Base-by-base conservation (phyloP, 352 stramenopile genomes). In the Pythium phragmiticola region DNA sequence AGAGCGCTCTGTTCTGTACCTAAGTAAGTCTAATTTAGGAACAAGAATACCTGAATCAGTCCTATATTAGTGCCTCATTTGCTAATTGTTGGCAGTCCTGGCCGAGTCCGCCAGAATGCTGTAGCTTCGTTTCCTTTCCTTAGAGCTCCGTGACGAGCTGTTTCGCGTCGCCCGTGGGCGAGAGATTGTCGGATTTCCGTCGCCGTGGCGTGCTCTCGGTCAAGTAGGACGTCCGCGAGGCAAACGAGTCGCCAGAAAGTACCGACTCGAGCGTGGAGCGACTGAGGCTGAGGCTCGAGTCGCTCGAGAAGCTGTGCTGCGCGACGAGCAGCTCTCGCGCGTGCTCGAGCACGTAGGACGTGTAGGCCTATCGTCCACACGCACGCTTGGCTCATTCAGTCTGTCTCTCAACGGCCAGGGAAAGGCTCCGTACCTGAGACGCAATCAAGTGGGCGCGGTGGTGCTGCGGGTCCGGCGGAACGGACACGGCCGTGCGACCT, bases 391-490 rank as follows among this genome's bases (percentile, higher is more conserved):
- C 13, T 54, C 8, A 45, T 30, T 1, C 39, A 43, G 17, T 21
- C 26, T 54, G 5, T 41, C 7, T 13, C 7, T 28, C 13, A 26
- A 3, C 14, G 9, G 26, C 7, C 41, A 13, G 26, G 3, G 0
- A 53, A 7, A n/a, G 0, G 7, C 16, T 30, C 19, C 19, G 23
- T 53, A 69, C 63, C 39, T 60, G 60, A 3, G 60, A 26, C 4
- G 71, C 65, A 42, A 73, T 60, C 17, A 69, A 28, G 16, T 77
- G 67, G 1, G 56, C 56, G 19, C 50, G 51, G 36, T 68, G 71
- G 23, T 72, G 64, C 19, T 57, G 39, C 16, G 68, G 71, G n/a
- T 77, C 71, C 4, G 68, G 68, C 7, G 71, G 71, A 11, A 77
- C 54, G 2, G 71, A 75, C n/a, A 75, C 49, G 13, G 68, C 71